phyloP scores from a whole-genome alignment of 495 filamentous ascomycete species.

The Hypoxylon fragiforme region DNA sequence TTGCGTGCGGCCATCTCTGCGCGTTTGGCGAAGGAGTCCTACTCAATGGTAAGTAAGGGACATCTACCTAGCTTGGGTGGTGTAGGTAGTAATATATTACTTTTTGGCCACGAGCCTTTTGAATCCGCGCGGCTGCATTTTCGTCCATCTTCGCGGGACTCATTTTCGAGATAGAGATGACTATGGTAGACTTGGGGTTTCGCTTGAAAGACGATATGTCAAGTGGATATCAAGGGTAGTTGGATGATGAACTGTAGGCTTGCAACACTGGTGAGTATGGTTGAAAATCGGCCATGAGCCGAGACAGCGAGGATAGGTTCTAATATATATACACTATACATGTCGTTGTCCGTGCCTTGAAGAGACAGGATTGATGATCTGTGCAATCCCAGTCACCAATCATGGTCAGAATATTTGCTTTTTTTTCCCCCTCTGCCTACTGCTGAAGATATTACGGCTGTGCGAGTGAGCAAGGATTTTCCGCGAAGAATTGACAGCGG shows the following conservation, averaged over 20 bases:
- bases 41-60: constrained; percentile 13
- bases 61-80: background rate
- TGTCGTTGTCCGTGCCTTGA: background rate
- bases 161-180: constrained; percentile 31
- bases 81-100: constrained; percentile 20
- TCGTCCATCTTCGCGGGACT: constrained; percentile 49
- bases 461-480: constrained; percentile 3
- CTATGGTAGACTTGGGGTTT: background rate
- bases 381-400: background rate
- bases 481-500: constrained; percentile 4
- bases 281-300: background rate
- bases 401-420: constrained; percentile 16
- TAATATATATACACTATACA: constrained; percentile 16
- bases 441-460: constrained; percentile 13
- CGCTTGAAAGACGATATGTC: background rate
- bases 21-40: constrained; percentile 50
- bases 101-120: constrained; percentile 44
- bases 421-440: no score
- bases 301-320: constrained; percentile 1
- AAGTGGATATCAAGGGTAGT: background rate
- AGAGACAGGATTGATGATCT: constrained; percentile 2
- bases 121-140: constrained; percentile 50
- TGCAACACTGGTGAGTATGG: background rate
- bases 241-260: background rate
- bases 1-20: constrained; percentile 48